Evolutionary conservation across 164 flowering plant species (phyloP).

Genomic region (Protea cynaroides): DNA sequence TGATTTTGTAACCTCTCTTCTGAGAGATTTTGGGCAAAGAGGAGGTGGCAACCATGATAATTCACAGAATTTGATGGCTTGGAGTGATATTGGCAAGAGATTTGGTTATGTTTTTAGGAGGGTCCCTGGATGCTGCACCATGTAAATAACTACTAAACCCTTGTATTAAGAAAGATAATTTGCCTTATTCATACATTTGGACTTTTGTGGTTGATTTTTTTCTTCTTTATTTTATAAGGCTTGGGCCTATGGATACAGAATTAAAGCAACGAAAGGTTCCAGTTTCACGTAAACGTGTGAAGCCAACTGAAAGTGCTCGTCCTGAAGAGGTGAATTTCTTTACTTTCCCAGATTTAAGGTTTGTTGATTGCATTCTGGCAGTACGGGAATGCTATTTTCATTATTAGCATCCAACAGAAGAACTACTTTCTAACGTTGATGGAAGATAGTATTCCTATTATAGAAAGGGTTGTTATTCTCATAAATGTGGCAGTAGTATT

Average conservation of each 20-base stretch:
- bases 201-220: neutral
- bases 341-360: neutral
- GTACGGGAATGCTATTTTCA: no score
- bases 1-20: constrained; percentile 47
- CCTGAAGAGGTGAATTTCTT: constrained; percentile 60
- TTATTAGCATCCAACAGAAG: no score
- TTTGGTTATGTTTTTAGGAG: constrained; percentile 45
- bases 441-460: no score
- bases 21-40: constrained; percentile 43
- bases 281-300: constrained; percentile 34
- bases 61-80: constrained; percentile 27
- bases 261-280: constrained; percentile 53
- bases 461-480: no score
- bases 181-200: neutral
- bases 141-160: constrained; percentile 33
- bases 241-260: constrained; percentile 84
- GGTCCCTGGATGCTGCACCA: constrained; percentile 54
- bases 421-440: no score
- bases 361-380: neutral
- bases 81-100: constrained; percentile 58
- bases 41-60: constrained; percentile 19
- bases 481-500: no score
- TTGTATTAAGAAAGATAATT: neutral
- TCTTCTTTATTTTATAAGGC: constrained; percentile 30
- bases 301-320: constrained; percentile 30